Base-by-base conservation (phyloP, 768 basidiomycete species). In the Mycena capillaripes region DNA sequence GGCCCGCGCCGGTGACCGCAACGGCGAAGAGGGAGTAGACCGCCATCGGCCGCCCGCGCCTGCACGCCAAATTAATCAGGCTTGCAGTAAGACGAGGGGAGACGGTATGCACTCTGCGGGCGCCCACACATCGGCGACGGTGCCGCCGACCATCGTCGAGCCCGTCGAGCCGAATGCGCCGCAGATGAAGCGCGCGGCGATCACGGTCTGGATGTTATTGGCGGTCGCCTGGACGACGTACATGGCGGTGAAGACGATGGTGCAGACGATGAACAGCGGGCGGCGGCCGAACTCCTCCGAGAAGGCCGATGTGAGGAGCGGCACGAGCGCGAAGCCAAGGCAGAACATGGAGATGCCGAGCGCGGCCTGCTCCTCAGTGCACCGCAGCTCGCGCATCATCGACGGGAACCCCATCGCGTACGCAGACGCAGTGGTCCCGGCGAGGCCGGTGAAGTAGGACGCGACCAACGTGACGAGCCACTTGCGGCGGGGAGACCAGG, bases 41-140 rank as follows among this genome's bases (percentile, higher is more conserved):
- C 2, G 88, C 80, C 89, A 92, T 91, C 1, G 90, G 90, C 0
- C 87, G 70, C 3, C 90, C 90, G 2, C 91, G 89, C 57, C 89
- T 90, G 67, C 30, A 38, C 40, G 34, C 16, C 58, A 59, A 56
- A 65, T 48, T 3, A 32, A 44, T 36, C 29, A 30, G 40, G 25
- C 19, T 17, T 32, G 17, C 36, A 58, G 21, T 27, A 66, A 30
- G 27, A 64, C 25, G 32, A 58, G 44, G 34, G 57, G 29, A 42
- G 40, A 50, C 53, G 17, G 46, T 16, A 60, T 78, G 73, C 66
- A 89, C 88, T 88, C 84, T 65, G 83, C 74, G 4, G 87, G 83
- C 16, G 72, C 75, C 85, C 87, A 89, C 19, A 89, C 85, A 76
- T 89, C 88, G 23, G 88, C 87, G 40, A 89, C 83, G 21, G 85